Evolutionary conservation across 2,329 filamentous ascomycete species (phyloP).

Genomic region (Coniochaeta sp.): DNA sequence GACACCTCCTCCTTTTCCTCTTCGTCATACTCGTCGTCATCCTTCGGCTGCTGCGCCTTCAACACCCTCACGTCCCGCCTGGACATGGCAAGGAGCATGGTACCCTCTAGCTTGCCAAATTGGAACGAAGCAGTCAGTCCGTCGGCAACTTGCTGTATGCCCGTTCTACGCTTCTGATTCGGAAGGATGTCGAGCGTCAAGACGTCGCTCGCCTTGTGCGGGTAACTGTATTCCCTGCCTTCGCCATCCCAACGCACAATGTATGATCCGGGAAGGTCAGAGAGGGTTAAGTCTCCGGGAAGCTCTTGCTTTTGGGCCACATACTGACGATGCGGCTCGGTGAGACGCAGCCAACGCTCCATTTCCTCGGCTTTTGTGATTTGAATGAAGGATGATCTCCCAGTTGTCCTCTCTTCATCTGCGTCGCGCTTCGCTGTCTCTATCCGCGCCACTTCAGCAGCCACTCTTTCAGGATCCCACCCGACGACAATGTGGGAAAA

Average conservation of each 20-base stretch:
- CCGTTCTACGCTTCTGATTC: background rate
- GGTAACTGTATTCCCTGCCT: background rate
- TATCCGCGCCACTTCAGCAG: background rate
- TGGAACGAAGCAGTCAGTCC: conserved; percentile 4
- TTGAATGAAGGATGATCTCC: no score
- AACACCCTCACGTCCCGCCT: background rate
- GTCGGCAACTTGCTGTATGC: no score
- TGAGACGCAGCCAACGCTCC: no score
- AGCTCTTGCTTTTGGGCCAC: no score
- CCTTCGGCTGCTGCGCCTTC: no score
- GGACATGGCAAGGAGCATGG: conserved; percentile 6
- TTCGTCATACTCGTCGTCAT: no score
- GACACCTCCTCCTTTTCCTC: background rate
- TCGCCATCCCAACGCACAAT: background rate
- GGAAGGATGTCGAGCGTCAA: conserved; percentile 7
- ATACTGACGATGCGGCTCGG: no score
- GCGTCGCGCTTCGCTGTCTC: background rate
- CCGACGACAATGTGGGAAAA: no score
- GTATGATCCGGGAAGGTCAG: conserved; percentile 4
- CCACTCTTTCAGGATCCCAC: background rate
- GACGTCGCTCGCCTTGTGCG: background rate
- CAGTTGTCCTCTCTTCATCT: no score
- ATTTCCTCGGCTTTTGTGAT: no score
- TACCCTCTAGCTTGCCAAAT: conserved; percentile 4
- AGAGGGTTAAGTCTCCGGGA: no score